Evolutionary conservation across 78 protist species (phyloP), one percentile per base, ranked within the genome.

Genomic region (Dictyostelium purpureum): DNA sequence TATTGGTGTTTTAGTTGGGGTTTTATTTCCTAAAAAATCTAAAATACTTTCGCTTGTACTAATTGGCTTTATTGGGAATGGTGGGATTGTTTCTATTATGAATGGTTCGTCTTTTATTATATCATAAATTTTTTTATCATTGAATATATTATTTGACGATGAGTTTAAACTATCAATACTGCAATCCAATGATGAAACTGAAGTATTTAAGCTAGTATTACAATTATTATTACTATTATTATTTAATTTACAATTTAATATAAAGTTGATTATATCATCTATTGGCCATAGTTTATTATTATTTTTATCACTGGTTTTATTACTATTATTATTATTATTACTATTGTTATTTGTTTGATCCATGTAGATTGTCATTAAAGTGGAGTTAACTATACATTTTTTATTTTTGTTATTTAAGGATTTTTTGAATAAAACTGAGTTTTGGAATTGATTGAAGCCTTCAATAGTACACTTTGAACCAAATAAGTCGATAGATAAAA

Each of bases 241-340:
- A 49, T 49, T 49, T 16, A 16, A n/a, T 9, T 57, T 57, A n/a
- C 3, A 26, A n/a, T 2, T 26, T 35, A 73, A 37, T 35, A 75
- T 75, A 33, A 75, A 38, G 14, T 75, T 28, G 7, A 12, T 19
- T 10, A 57, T 77, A 40, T 57, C 21, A 42, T 77, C 59, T 14
- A 57, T 59, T 26, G 69, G 69, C 85, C 85, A 77, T 26, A 77
- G 10, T 18, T 57, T 57, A 57, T 77, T 77, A 57, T 77, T 77
- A 56, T 26, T 52, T 5, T 16, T 51, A 51, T 51, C 56, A 75
- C 18, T 52, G 14, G 14, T 75, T 33, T 10, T 66, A 19, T 6
- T 66, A 31, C 21, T 69, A 18, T 24, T 7, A 12, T 16, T 43
- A 33, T 54, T 54, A 21, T n/a, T 18, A 33, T 35, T 77, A 21